Conservation (phyloP, 1,284 basidiomycete genomes). For the Trichosporon sp. region DNA sequence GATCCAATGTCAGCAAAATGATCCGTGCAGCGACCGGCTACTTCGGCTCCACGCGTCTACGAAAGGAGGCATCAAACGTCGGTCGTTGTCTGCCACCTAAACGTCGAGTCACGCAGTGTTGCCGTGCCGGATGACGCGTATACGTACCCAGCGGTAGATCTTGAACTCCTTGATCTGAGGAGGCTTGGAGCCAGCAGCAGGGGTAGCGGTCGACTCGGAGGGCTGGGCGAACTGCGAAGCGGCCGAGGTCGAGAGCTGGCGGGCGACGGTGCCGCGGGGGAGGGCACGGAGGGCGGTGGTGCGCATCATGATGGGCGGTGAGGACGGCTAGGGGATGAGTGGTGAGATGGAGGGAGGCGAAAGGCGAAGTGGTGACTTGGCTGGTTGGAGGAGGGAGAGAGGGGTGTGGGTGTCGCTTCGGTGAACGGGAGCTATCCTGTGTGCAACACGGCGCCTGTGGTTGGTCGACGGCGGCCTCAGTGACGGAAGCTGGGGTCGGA, state of each 20-base stretch:
- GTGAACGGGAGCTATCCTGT: not conserved
- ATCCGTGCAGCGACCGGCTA: not conserved
- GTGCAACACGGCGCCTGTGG: not conserved
- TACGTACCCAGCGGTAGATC: constrained; percentile 88
- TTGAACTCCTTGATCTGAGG: constrained; percentile 76
- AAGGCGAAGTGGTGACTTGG: constrained; percentile 4
- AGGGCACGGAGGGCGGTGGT: constrained; percentile 21
- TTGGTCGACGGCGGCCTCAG: not conserved
- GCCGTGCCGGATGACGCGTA: not conserved
- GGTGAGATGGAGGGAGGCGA: constrained; percentile 8
- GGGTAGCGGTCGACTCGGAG: constrained; percentile 26
- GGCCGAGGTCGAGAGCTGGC: constrained; percentile 36
- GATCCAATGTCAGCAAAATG: constrained; percentile 1
- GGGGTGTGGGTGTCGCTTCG: not conserved
- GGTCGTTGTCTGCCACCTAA: not conserved
- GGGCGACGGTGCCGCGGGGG: constrained; percentile 16
- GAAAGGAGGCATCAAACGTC: not conserved
- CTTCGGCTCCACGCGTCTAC: not conserved
- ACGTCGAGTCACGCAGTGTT: not conserved
- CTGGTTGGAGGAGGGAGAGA: not conserved
- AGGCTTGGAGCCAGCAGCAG: constrained; percentile 37
- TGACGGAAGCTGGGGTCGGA: not conserved
- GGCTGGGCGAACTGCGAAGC: constrained; percentile 33
- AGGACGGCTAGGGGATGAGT: constrained; percentile 3
- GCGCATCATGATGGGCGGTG: constrained; percentile 19